phyloP scores from a whole-genome alignment of 495 filamentous ascomycete genomes.

The Hyaloscypha variabilis region DNA sequence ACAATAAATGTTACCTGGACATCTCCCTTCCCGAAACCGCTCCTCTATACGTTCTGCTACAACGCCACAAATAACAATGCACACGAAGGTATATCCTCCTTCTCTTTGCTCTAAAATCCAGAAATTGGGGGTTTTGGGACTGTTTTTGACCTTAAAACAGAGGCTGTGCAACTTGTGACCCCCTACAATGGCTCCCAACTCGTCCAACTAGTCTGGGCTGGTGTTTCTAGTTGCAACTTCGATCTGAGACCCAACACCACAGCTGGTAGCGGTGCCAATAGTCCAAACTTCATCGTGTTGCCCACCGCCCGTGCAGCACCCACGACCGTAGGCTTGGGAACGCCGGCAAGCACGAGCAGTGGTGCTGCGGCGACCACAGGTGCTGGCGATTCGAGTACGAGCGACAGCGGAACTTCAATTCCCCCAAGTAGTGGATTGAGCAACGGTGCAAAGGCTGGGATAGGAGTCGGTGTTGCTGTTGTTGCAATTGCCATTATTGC shows the following conservation, averaged over 20 bases:
- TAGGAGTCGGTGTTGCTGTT: constrained; percentile 12
- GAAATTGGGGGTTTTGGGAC: too few species aligned
- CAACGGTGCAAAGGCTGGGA: neutral
- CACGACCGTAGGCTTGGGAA: constrained; percentile 1
- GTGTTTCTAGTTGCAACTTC: constrained; percentile 4
- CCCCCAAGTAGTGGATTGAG: neutral
- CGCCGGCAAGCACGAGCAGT: neutral
- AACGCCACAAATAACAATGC: neutral
- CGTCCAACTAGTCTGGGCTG: constrained; percentile 1
- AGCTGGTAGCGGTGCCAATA: constrained; percentile 15
- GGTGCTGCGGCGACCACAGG: neutral
- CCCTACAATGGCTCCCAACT: constrained; percentile 16
- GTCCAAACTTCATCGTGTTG: constrained; percentile 1
- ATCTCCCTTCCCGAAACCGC: constrained; percentile 9
- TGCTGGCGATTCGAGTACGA: neutral
- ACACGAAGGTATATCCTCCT: neutral
- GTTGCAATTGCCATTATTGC: neutral
- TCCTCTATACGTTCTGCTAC: constrained; percentile 17
- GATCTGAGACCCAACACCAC: constrained; percentile 18
- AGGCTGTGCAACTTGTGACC: constrained; percentile 2
- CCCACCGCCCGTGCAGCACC: constrained; percentile 1
- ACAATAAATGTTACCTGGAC: constrained; percentile 15
- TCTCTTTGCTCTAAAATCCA: too few species aligned
- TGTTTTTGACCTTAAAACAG: too few species aligned
- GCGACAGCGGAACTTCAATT: neutral